phyloP scores from a whole-genome alignment of 2,329 filamentous ascomycete species.

The Colletotrichum lentis region DNA sequence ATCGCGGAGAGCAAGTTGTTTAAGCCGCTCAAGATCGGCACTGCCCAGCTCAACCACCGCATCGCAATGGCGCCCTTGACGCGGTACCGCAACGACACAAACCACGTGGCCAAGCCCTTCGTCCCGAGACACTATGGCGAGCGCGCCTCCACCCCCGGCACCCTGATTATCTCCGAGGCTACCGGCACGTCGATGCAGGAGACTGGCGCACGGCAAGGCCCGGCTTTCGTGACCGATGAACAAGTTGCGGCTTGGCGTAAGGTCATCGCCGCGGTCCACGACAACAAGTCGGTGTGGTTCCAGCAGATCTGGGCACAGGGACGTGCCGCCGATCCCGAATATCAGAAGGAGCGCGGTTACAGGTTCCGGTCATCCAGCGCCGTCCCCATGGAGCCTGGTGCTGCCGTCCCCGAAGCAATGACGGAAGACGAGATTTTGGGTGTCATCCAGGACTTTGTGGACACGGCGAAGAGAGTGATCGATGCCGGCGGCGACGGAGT shows the following conservation, averaged over 20 bases:
- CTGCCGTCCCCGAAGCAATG: constrained; percentile 63
- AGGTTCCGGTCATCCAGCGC: constrained; percentile 27
- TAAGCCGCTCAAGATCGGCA: constrained; percentile 27
- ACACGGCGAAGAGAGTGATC: constrained; percentile 59
- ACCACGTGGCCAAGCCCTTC: constrained; percentile 38
- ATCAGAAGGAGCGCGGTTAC: constrained; percentile 24
- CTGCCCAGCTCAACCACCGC: constrained; percentile 26
- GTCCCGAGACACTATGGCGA: constrained; percentile 44
- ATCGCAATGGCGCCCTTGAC: constrained; percentile 33
- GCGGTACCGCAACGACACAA: constrained; percentile 27
- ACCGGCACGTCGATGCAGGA: constrained; percentile 42
- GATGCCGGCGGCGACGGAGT: constrained; percentile 71
- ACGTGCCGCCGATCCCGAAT: constrained; percentile 27
- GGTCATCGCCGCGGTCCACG: constrained; percentile 43
- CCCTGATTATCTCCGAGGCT: constrained; percentile 44
- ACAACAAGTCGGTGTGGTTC: constrained; percentile 44
- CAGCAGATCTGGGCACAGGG: constrained; percentile 38
- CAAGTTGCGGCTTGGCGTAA: constrained; percentile 43
- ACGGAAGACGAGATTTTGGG: constrained; percentile 67
- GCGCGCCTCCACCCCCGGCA: constrained; percentile 56
- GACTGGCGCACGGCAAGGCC: constrained; percentile 41
- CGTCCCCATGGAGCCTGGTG: constrained; percentile 12
- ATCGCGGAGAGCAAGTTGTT: constrained; percentile 26
- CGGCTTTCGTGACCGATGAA: constrained; percentile 55
- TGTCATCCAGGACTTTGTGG: constrained; percentile 65